Percentiles rank a stretch among this genome's conserved stretches.
phyloP scores from a whole-genome alignment of 2,329 filamentous ascomycete species.

The Lachnellula hyalina region DNA sequence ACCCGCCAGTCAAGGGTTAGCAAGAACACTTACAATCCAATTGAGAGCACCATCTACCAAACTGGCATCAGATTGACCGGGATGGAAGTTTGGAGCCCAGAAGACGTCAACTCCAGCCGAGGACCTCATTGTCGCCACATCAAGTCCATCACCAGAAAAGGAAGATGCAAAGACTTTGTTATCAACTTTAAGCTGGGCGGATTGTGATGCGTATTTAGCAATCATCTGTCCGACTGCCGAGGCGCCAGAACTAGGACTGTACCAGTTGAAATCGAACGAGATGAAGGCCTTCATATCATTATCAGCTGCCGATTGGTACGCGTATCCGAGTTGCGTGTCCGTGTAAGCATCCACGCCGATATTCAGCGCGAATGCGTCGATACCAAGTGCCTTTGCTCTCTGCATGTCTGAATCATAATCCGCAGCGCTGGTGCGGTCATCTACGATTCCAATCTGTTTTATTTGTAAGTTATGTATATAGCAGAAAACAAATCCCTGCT shows the following conservation, averaged over 20 bases:
- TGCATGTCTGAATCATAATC: constrained; percentile 20
- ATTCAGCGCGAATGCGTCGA: constrained; percentile 33
- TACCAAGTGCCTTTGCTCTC: constrained; percentile 28
- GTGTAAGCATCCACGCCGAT: constrained; percentile 30
- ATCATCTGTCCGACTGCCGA: constrained; percentile 24
- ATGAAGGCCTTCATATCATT: constrained; percentile 31
- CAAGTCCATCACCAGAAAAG: constrained; percentile 45
- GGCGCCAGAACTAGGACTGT: constrained; percentile 10
- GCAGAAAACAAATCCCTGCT: not conserved
- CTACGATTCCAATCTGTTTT: constrained; percentile 20
- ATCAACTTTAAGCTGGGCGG: constrained; percentile 33
- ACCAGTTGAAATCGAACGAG: constrained; percentile 30
- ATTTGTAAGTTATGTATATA: not conserved
- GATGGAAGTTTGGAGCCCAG: constrained; percentile 23
- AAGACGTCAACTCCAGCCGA: constrained; percentile 21
- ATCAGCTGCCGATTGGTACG: constrained; percentile 25
- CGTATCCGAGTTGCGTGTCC: constrained; percentile 25
- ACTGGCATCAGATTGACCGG: constrained; percentile 12
- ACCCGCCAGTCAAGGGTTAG: too few relatives aligned
- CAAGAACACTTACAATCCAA: constrained; percentile 14
- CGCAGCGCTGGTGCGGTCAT: constrained; percentile 13
- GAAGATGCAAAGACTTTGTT: constrained; percentile 38
- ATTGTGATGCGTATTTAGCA: constrained; percentile 25
- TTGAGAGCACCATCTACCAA: constrained; percentile 20
- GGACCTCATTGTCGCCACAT: constrained; percentile 35